Percentiles rank a stretch among this genome's conserved stretches.
These are phyloP conservation scores for Phytophthora pseudosyringae DNA, from an alignment of 352 stramenopile species.

Conservation along the genomic window DNA sequence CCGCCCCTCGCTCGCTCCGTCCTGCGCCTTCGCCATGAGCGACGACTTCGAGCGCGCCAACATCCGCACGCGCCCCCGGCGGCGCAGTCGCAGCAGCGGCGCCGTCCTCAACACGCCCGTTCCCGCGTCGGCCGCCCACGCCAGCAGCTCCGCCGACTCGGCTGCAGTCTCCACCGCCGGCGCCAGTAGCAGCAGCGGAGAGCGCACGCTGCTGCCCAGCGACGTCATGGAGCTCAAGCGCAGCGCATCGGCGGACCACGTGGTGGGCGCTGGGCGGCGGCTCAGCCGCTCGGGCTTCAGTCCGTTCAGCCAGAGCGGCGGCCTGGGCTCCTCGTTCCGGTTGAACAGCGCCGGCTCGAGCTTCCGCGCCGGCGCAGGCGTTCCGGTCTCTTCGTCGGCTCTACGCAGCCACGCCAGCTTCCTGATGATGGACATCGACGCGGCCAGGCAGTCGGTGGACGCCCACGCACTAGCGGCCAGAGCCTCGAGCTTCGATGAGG, in stretches of 20 bases:
- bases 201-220: conserved; percentile 35
- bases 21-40: conserved; percentile 23
- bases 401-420: conserved; percentile 51
- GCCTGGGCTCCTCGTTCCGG: conserved; percentile 32
- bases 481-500: conserved; percentile 29
- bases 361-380: conserved; percentile 32
- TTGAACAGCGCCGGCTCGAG: conserved; percentile 33
- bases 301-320: conserved; percentile 31
- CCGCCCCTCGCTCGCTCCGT: conserved; percentile 4
- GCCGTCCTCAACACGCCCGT: conserved; percentile 89
- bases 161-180: not conserved
- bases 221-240: conserved; percentile 48
- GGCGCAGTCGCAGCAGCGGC: conserved; percentile 79
- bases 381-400: conserved; percentile 37
- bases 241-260: conserved; percentile 44
- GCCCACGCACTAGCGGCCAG: conserved; percentile 9
- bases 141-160: conserved; percentile 30
- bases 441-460: conserved; percentile 48
- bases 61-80: conserved; percentile 30
- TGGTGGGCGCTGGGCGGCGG: conserved; percentile 24
- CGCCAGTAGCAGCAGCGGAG: conserved; percentile 9
- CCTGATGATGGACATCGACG: conserved; percentile 63
- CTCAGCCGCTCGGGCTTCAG: conserved; percentile 43
- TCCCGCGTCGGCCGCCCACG: conserved; percentile 24
- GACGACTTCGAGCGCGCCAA: conserved; percentile 28